Percentiles rank a stretch among this genome's conserved stretches.
Evolutionary conservation across 2,329 filamentous ascomycete genomes (phyloP).

Genomic region (Cladophialophora chaetospira): DNA sequence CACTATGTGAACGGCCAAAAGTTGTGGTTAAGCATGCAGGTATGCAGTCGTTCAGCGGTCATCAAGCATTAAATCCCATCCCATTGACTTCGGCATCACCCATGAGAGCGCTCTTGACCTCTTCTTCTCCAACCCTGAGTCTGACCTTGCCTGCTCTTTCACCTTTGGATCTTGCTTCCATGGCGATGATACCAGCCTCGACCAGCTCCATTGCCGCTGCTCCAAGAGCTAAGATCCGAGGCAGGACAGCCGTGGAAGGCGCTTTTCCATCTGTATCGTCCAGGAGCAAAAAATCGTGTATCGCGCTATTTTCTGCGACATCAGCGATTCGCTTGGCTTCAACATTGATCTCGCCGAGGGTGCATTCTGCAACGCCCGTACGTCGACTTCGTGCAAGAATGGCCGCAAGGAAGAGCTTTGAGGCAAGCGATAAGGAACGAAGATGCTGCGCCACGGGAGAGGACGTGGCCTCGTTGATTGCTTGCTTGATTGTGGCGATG

Average conservation of each 20-base stretch:
- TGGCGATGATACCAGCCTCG: constrained; percentile 81
- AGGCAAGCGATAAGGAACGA: constrained; percentile 74
- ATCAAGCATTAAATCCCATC: constrained; percentile 59
- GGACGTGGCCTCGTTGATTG: constrained; percentile 91
- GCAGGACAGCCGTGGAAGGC: constrained; percentile 34
- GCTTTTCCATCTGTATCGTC: constrained; percentile 33
- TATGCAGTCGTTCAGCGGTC: background rate
- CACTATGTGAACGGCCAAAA: constrained; percentile 19
- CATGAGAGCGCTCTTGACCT: constrained; percentile 81
- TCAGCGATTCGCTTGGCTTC: constrained; percentile 72
- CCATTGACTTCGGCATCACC: constrained; percentile 86
- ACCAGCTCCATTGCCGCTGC: constrained; percentile 78
- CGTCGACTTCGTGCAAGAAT: constrained; percentile 76
- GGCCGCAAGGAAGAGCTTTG: constrained; percentile 83
- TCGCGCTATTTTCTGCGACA: constrained; percentile 58
- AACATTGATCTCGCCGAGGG: constrained; percentile 84
- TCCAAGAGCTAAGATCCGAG: constrained; percentile 63
- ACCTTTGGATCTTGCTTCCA: constrained; percentile 73
- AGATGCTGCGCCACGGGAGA: constrained; percentile 90
- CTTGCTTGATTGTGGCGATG: constrained; percentile 88
- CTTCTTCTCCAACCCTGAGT: constrained; percentile 84
- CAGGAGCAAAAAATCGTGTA: constrained; percentile 62
- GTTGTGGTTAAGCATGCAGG: background rate
- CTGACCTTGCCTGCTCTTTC: constrained; percentile 87
- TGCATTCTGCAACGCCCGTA: constrained; percentile 83